A percentile compares a stretch with the other conserved stretches of the same genome.
These are phyloP conservation scores for Chlorella variabilis DNA, from an alignment of 163 green algal species.

Conservation along the genomic window DNA sequence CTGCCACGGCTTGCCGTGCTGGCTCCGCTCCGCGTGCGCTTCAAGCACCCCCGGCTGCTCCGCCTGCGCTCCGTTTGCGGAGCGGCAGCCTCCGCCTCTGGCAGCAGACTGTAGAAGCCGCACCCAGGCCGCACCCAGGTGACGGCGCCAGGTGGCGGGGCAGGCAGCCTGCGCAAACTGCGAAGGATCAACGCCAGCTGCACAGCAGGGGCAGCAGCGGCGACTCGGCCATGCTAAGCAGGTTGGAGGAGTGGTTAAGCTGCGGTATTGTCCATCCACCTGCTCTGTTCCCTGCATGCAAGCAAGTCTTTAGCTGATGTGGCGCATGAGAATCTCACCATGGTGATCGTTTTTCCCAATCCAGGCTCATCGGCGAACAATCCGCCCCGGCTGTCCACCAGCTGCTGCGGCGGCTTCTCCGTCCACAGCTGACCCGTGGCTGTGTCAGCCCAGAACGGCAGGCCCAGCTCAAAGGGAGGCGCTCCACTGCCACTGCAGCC, in stretches of 20 bases:
- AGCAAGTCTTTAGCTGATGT: too few relatives aligned
- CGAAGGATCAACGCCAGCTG: slow-evolving; percentile 85
- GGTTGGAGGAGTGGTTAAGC: too few relatives aligned
- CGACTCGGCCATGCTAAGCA: too few relatives aligned
- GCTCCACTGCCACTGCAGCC: neutral
- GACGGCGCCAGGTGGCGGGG: slow-evolving; percentile 45
- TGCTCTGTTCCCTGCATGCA: too few relatives aligned
- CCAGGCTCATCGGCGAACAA: slow-evolving; percentile 94
- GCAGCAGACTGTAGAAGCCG: slow-evolving; percentile 9
- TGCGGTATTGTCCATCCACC: too few relatives aligned
- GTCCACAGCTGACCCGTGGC: slow-evolving; percentile 46
- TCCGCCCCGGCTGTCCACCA: slow-evolving; percentile 71
- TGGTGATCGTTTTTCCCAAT: slow-evolving; percentile 95
- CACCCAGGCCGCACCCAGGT: neutral
- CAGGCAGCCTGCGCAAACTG: slow-evolving; percentile 61
- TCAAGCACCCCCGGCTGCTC: too few relatives aligned
- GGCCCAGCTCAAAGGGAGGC: neutral
- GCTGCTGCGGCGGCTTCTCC: slow-evolving; percentile 34
- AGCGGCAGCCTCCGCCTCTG: neutral
- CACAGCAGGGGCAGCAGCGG: neutral
- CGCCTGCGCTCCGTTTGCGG: slow-evolving; percentile 1
- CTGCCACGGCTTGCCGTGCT: too few relatives aligned
- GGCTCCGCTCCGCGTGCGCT: too few relatives aligned
- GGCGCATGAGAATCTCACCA: too few relatives aligned
- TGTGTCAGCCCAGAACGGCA: slow-evolving; percentile 42